Conservation (phyloP, 2,329 filamentous ascomycete species). For the Podosphaera fusca region DNA sequence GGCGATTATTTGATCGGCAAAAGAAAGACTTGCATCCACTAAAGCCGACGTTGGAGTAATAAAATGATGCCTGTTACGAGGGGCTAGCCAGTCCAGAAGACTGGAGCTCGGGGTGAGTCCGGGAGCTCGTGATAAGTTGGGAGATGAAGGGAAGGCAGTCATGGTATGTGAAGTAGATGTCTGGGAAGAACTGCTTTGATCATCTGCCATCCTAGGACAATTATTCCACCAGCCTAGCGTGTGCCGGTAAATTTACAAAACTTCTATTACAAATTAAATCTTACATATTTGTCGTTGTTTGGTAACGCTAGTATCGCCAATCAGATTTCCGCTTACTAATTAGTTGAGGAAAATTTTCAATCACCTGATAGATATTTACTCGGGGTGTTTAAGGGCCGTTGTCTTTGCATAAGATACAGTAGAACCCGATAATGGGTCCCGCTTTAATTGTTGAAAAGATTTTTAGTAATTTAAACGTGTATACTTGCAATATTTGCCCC, state of each 20-base stretch:
- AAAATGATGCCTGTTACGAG: conserved; percentile 26
- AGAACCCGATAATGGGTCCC: too few species aligned
- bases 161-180: conserved; percentile 43
- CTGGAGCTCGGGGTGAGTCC: conserved; percentile 6
- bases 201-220: not conserved
- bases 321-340: not conserved
- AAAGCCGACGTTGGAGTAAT: conserved; percentile 48
- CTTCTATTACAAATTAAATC: not conserved
- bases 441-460: too few species aligned
- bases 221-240: not conserved
- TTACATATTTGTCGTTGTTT: not conserved
- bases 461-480: too few species aligned
- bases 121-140: conserved; percentile 17
- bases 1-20: conserved; percentile 64
- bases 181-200: conserved; percentile 24
- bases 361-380: not conserved
- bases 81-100: conserved; percentile 10
- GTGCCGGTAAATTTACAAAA: not conserved
- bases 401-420: too few species aligned
- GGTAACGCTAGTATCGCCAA: not conserved
- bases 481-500: too few species aligned
- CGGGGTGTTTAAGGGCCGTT: too few species aligned
- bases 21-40: conserved; percentile 43
- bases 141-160: conserved; percentile 23
- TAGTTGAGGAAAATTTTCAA: not conserved